Percentiles rank a stretch among this genome's conserved stretches.
Conservation (phyloP, 108 stramenopile species). For the Cyclotella choctawhatcheeana region DNA sequence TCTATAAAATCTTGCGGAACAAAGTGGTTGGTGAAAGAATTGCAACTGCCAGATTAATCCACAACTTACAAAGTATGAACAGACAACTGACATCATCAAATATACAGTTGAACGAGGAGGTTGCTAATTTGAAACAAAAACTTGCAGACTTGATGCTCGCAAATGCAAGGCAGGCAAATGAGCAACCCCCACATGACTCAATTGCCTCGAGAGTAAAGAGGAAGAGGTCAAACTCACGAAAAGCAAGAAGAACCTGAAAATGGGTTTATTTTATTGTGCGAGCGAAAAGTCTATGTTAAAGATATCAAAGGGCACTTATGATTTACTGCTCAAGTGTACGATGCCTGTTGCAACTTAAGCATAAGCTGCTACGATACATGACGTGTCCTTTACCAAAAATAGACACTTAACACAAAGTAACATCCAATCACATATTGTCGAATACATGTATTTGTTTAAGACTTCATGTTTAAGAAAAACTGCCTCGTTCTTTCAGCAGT, state of each 20-base stretch:
- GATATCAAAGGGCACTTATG: no score
- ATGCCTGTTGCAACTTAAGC: no score
- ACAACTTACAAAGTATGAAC: constrained; percentile 10
- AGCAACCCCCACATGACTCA: not conserved
- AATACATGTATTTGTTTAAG: not conserved
- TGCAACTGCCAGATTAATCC: not conserved
- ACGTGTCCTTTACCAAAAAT: no score
- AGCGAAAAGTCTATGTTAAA: no score
- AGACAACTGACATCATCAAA: not conserved
- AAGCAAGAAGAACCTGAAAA: constrained; percentile 8
- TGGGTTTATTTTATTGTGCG: no score
- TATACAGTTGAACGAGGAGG: constrained; percentile 21
- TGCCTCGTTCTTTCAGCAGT: constrained; percentile 11
- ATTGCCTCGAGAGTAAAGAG: constrained; percentile 27
- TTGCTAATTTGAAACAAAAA: constrained; percentile 7
- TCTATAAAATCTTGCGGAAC: constrained; percentile 17
- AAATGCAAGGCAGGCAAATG: not conserved
- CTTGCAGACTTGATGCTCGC: constrained; percentile 22
- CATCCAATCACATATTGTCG: not conserved
- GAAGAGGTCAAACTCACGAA: constrained; percentile 6
- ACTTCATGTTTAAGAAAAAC: constrained; percentile 1
- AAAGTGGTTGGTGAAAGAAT: constrained; percentile 19
- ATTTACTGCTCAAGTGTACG: no score
- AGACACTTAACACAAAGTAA: no score
- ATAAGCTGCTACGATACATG: no score